Base-by-base conservation (phyloP, 306 rosid species). In the Betula pendula region DNA sequence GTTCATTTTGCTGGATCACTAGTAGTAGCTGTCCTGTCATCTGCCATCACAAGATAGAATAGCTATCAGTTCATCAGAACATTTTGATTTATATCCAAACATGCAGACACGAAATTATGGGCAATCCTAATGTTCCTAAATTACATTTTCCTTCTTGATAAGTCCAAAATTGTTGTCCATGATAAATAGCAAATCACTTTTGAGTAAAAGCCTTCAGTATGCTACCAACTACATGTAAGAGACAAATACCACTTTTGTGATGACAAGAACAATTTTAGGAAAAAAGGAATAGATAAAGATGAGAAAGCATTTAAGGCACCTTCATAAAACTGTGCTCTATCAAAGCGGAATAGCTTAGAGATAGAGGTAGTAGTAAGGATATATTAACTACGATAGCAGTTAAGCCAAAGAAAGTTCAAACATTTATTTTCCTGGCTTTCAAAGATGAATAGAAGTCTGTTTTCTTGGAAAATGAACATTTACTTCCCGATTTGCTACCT, bases 11-110 rank as follows among this genome's bases (percentile, higher is more conserved):
- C 83, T 35, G 85, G 80, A 70, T 81, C 83, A 17, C 81, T 70
- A 76, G 86, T 71, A 69, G 81, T 74, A 76, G 87, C 81, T 68
- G 68, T 60, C 83, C 81, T 55, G 81, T 80, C 79, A 74, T 84
- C 94, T 82, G 72, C 71, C 81, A 75, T 70, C 58, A 73, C 27
- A 79, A 76, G 67, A 40, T 19, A 13, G 7, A 65, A 80, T 44
- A 80, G 76, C 84, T 33, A 17, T 70, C 78, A 77, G 72, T 74
- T 78, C 75, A 68, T 78, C 73, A 68, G 17, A 70, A 63, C 35
- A 63, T 20, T 59, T 42, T n/a, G 31, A 66, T n/a, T 11, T 67
- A 5, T 4, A 33, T 24, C 10, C 50, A 73, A 73, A 65, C 67
- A 49, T 3, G 10, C 5, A n/a, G 8, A 1, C 15, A 27, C 24